These are phyloP conservation scores for Fusarium brachygibbosum DNA, from an alignment of 2,329 filamentous ascomycete genomes.

Conservation along the genomic window DNA sequence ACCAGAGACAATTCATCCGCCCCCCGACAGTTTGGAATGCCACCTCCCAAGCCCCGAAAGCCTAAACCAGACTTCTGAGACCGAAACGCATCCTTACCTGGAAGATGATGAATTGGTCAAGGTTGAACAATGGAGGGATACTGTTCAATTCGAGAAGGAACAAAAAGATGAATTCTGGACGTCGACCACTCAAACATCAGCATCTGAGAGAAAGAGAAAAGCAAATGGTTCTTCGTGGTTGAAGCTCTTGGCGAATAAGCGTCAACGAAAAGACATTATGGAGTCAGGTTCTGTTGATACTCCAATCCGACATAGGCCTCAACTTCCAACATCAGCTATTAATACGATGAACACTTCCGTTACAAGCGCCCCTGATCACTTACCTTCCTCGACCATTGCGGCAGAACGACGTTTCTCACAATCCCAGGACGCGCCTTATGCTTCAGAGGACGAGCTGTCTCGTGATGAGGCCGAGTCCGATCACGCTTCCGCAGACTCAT, in stretches of 20 bases:
- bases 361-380: slow-evolving; percentile 34
- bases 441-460: slow-evolving; percentile 36
- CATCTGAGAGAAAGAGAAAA: slow-evolving; percentile 46
- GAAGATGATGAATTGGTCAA: slow-evolving; percentile 51
- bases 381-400: slow-evolving; percentile 31
- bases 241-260: slow-evolving; percentile 51
- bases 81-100: slow-evolving; percentile 50
- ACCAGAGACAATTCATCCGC: slow-evolving; percentile 26
- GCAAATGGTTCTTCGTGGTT: slow-evolving; percentile 52
- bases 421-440: neutral
- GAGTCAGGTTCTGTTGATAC: slow-evolving; percentile 43
- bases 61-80: slow-evolving; percentile 53
- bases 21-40: slow-evolving; percentile 51
- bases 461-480: slow-evolving; percentile 20
- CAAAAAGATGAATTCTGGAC: slow-evolving; percentile 43
- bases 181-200: slow-evolving; percentile 30
- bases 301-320: slow-evolving; percentile 31
- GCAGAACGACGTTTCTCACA: slow-evolving; percentile 6
- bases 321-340: neutral
- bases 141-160: slow-evolving; percentile 30
- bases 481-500: slow-evolving; percentile 46
- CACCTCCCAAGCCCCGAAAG: slow-evolving; percentile 60
- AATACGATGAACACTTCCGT: slow-evolving; percentile 36
- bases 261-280: slow-evolving; percentile 41
- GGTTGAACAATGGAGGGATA: slow-evolving; percentile 53